A percentile compares a stretch with the other conserved stretches of the same genome.
These are phyloP conservation scores for Raffaelea ambrosiae DNA, from an alignment of 2,329 filamentous ascomycete species.

Conservation along the genomic window DNA sequence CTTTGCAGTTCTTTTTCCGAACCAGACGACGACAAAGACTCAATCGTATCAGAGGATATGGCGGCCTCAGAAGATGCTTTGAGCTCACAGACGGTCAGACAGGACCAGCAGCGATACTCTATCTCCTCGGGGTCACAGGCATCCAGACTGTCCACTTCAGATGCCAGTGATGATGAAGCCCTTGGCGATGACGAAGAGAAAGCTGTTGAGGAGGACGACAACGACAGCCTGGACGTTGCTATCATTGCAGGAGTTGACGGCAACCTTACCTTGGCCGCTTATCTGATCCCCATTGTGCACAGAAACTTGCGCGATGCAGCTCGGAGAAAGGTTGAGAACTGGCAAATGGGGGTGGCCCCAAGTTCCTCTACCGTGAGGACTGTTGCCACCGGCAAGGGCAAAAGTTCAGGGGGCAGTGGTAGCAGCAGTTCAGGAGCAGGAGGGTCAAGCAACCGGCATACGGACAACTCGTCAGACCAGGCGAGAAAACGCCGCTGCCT, in stretches of 20 bases:
- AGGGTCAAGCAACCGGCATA: not conserved
- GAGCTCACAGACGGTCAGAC: conserved; percentile 1
- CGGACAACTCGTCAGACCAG: conserved; percentile 3
- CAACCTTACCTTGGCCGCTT: conserved; percentile 15
- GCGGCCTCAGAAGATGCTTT: not conserved
- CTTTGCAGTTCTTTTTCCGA: not conserved
- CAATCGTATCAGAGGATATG: not conserved
- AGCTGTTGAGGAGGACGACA: conserved; percentile 11
- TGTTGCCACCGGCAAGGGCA: not conserved
- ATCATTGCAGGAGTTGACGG: conserved; percentile 16
- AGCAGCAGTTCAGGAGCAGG: not conserved
- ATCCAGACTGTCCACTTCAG: not conserved
- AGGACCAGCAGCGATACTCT: conserved; percentile 4
- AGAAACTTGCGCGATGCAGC: conserved; percentile 12
- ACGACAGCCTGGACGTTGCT: conserved; percentile 16
- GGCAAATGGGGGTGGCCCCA: conserved; percentile 10
- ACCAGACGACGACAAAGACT: not conserved
- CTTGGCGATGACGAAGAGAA: conserved; percentile 6
- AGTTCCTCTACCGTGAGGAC: not conserved
- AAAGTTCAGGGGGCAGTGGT: too few relatives aligned
- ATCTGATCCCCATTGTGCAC: conserved; percentile 16
- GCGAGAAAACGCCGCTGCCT: conserved; percentile 14
- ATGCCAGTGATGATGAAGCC: not conserved
- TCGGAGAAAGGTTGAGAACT: conserved; percentile 16
- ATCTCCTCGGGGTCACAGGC: not conserved